Conservation (phyloP, 2,329 filamentous ascomycete genomes). For the Colletotrichum tropicicola region DNA sequence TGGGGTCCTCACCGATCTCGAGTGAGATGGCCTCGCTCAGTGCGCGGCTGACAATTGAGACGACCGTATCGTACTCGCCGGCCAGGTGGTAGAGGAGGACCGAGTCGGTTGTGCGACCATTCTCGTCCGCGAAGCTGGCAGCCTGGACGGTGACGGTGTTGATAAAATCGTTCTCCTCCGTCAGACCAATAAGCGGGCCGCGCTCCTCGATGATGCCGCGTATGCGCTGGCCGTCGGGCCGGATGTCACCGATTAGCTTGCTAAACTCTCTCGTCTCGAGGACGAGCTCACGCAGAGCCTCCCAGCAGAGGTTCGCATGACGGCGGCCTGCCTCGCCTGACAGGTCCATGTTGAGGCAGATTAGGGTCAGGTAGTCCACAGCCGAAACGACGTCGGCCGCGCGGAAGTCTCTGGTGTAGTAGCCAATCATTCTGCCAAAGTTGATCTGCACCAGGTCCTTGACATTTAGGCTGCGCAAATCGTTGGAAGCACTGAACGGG, state of each 20-base stretch:
- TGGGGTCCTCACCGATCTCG: constrained; percentile 83
- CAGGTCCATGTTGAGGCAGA: constrained; percentile 90
- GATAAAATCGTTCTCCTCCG: constrained; percentile 84
- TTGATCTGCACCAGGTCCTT: constrained; percentile 84
- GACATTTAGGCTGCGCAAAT: constrained; percentile 73
- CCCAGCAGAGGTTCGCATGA: constrained; percentile 86
- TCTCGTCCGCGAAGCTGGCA: constrained; percentile 91
- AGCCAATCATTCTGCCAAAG: constrained; percentile 91
- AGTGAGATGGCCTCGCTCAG: constrained; percentile 89
- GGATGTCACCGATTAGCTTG: constrained; percentile 90
- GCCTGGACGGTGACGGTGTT: constrained; percentile 93
- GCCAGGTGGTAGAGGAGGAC: constrained; percentile 95
- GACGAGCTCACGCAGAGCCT: constrained; percentile 91
- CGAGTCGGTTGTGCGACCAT: constrained; percentile 90
- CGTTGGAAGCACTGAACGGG: constrained; percentile 77
- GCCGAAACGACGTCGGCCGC: constrained; percentile 89
- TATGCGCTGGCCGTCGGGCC: constrained; percentile 84
- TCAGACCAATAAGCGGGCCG: constrained; percentile 80
- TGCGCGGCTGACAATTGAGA: constrained; percentile 87
- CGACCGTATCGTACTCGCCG: constrained; percentile 94
- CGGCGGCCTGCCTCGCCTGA: constrained; percentile 77
- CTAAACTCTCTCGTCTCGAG: constrained; percentile 98
- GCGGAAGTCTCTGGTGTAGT: constrained; percentile 96
- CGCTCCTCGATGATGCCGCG: constrained; percentile 89
- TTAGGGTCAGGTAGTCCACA: constrained; percentile 90